These are phyloP conservation scores for Sergeia podlipaevii DNA, from an alignment of 208 protist species.

Conservation along the genomic window DNA sequence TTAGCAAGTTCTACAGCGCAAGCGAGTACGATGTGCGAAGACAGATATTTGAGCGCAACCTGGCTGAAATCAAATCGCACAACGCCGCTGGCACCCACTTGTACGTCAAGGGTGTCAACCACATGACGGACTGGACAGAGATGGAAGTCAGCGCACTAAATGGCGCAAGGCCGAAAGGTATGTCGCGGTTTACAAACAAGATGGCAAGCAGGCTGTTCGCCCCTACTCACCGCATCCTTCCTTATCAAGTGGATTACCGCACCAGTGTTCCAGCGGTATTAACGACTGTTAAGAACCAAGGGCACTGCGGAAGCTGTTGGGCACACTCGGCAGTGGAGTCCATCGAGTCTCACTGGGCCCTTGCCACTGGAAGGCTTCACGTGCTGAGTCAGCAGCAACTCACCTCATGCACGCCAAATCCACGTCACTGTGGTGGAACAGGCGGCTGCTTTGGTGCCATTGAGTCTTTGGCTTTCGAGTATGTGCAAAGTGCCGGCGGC, in stretches of 20 bases:
- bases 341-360: constrained; percentile 74
- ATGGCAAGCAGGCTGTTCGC: constrained; percentile 2
- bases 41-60: constrained; percentile 23
- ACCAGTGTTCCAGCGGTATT: constrained; percentile 31
- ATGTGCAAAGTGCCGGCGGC: constrained; percentile 46
- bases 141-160: constrained; percentile 37
- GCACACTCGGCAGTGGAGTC: constrained; percentile 48
- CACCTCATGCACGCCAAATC: constrained; percentile 85
- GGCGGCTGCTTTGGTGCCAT: constrained; percentile 81
- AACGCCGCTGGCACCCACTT: constrained; percentile 13
- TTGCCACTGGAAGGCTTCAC: constrained; percentile 53
- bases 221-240: constrained; percentile 16
- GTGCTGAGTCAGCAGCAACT: constrained; percentile 91
- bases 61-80: constrained; percentile 26
- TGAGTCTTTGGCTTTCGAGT: constrained; percentile 72
- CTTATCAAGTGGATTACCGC: constrained; percentile 42
- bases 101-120: constrained; percentile 31
- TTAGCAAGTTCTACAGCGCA: constrained; percentile 30
- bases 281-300: constrained; percentile 74
- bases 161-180: constrained; percentile 1
- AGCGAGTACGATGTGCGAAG: constrained; percentile 28
- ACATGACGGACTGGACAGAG: constrained; percentile 44
- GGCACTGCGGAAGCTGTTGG: constrained; percentile 79
- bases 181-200: background rate
- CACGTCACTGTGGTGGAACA: constrained; percentile 44